Evolutionary conservation across 75 land plant genomes (phyloP).

Genomic region (Selaginella tamariscina): DNA sequence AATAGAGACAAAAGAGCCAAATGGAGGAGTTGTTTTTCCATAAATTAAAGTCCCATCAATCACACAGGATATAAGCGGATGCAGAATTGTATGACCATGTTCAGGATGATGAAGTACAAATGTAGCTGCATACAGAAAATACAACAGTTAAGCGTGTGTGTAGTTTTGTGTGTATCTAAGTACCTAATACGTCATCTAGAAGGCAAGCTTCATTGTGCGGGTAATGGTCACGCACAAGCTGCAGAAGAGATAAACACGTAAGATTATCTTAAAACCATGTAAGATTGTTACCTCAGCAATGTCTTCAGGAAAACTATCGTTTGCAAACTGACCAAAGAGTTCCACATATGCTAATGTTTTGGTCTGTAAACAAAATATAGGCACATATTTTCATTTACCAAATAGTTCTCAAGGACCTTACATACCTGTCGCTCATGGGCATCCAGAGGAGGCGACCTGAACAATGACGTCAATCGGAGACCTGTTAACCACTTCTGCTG

Average conservation of each 20-base stretch:
- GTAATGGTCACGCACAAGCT: slow-evolving; percentile 62
- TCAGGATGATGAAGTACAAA: slow-evolving; percentile 93
- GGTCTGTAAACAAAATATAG: slow-evolving; percentile 28
- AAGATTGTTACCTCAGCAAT: slow-evolving; percentile 50
- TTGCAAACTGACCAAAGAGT: slow-evolving; percentile 69
- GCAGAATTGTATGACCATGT: slow-evolving; percentile 79
- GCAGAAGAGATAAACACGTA: slow-evolving; percentile 18
- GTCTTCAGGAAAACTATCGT: slow-evolving; percentile 72
- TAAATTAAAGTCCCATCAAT: slow-evolving; percentile 75
- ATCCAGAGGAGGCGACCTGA: slow-evolving; percentile 63
- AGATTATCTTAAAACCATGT: not conserved
- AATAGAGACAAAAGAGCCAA: slow-evolving; percentile 67
- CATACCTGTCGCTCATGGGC: slow-evolving; percentile 51
- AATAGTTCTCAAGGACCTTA: not conserved
- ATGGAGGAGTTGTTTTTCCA: slow-evolving; percentile 52
- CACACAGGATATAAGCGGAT: slow-evolving; percentile 71
- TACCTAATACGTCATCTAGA: slow-evolving; percentile 85
- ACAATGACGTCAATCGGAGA: slow-evolving; percentile 54
- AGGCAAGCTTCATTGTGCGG: slow-evolving; percentile 55
- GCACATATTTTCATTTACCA: not conserved
- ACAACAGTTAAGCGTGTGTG: not conserved
- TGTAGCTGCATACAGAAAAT: slow-evolving; percentile 40
- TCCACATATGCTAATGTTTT: slow-evolving; percentile 80
- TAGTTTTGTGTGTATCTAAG: too few species aligned
- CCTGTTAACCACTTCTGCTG: slow-evolving; percentile 62